Percentiles rank a stretch among this genome's conserved stretches.
phyloP scores from a whole-genome alignment of 371 early-diverging fungal species.

The Entomophthora muscae region DNA sequence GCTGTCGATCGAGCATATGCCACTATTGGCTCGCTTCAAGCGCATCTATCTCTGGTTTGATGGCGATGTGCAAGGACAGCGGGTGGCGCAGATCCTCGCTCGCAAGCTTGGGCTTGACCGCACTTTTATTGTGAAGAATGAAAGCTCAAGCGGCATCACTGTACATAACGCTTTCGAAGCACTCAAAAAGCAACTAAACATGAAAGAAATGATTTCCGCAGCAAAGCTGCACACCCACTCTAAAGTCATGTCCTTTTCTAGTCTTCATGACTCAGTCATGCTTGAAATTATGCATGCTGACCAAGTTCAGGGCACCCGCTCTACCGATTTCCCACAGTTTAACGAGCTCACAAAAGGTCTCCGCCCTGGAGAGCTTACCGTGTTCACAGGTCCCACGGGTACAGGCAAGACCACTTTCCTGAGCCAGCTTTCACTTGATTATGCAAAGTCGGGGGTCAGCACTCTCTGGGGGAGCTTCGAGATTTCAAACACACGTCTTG shows the following conservation, averaged over 20 bases:
- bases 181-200: conserved; percentile 14
- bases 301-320: conserved; percentile 39
- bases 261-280: conserved; percentile 37
- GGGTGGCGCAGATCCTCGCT: conserved; percentile 34
- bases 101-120: conserved; percentile 41
- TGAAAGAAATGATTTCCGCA: conserved; percentile 17
- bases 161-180: conserved; percentile 26
- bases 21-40: conserved; percentile 37
- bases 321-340: conserved; percentile 32
- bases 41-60: conserved; percentile 52
- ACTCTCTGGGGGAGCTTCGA: conserved; percentile 73
- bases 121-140: conserved; percentile 30
- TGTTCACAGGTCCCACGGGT: conserved; percentile 58
- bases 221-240: conserved; percentile 35
- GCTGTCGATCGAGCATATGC: conserved; percentile 36
- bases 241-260: conserved; percentile 38
- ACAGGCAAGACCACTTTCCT: conserved; percentile 61
- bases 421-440: conserved; percentile 52
- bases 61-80: conserved; percentile 40
- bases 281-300: conserved; percentile 48
- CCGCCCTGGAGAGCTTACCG: conserved; percentile 53
- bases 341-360: conserved; percentile 50
- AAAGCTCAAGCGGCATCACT: conserved; percentile 17
- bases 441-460: conserved; percentile 47
- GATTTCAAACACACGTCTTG: conserved; percentile 47